A percentile compares a stretch with the other conserved stretches of the same genome.
Conservation (phyloP, 768 basidiomycete genomes). For the Serendipita sp. region DNA sequence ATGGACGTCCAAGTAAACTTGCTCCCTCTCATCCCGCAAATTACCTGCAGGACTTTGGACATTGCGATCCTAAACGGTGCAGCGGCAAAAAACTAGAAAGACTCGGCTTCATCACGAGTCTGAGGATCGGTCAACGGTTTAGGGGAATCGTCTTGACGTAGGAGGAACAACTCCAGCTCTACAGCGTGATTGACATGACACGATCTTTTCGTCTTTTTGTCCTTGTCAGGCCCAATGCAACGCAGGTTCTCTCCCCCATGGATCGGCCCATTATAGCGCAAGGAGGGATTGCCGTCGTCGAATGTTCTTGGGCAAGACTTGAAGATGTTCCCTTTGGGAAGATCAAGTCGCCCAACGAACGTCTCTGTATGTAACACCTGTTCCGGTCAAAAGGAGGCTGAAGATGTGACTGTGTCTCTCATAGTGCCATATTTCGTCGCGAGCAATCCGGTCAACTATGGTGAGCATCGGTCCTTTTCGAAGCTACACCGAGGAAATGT, state of each 20-base stretch:
- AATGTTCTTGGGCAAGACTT: conserved; percentile 94
- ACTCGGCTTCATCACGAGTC: conserved; percentile 66
- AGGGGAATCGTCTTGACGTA: conserved; percentile 89
- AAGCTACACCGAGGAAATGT: too few species aligned
- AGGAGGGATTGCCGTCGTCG: conserved; percentile 85
- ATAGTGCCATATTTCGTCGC: conserved; percentile 90
- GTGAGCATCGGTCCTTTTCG: conserved; percentile 28
- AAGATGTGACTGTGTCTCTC: background rate
- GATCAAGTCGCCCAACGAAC: conserved; percentile 84
- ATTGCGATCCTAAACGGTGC: conserved; percentile 83
- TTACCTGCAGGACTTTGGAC: conserved; percentile 77
- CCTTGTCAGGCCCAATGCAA: conserved; percentile 60
- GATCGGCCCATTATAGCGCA: conserved; percentile 66
- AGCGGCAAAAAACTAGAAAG: conserved; percentile 84
- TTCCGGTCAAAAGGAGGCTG: background rate
- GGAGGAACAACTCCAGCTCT: conserved; percentile 20
- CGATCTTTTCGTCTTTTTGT: background rate
- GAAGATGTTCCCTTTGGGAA: conserved; percentile 91
- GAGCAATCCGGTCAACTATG: conserved; percentile 95
- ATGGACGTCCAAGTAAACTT: too few species aligned
- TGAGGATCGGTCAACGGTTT: conserved; percentile 73
- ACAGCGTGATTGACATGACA: background rate
- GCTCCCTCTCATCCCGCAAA: background rate
- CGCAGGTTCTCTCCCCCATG: conserved; percentile 56
- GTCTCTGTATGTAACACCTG: conserved; percentile 45